Conservation (phyloP, 176 grass and related monocot species). For the bread wheat (Triticum aestivum) region DNA sequence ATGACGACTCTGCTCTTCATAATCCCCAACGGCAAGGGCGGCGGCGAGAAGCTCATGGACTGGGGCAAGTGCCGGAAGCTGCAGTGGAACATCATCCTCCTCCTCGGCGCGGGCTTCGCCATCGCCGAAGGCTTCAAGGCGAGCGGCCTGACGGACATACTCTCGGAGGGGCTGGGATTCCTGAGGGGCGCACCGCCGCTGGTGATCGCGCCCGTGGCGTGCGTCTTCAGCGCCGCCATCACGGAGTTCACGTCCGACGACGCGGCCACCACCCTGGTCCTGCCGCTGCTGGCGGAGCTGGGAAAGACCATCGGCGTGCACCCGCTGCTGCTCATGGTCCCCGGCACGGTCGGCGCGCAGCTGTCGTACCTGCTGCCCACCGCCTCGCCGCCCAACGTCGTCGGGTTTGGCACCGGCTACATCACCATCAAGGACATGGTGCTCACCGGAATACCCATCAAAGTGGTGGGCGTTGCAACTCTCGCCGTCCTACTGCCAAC, state of each 20-base stretch:
- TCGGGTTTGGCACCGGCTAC: slow-evolving; percentile 63
- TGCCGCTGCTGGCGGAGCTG: slow-evolving; percentile 68
- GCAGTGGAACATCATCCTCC: slow-evolving; percentile 80
- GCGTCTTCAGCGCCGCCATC: slow-evolving; percentile 44
- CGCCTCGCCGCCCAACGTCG: slow-evolving; percentile 56
- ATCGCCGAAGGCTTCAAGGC: slow-evolving; percentile 69
- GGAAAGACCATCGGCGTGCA: slow-evolving; percentile 52
- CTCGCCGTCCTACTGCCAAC: slow-evolving; percentile 54
- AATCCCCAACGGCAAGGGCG: slow-evolving; percentile 69
- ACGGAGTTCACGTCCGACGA: slow-evolving; percentile 84
- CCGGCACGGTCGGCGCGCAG: slow-evolving; percentile 65
- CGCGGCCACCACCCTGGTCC: slow-evolving; percentile 62
- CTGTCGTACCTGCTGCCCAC: slow-evolving; percentile 70
- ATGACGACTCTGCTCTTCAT: slow-evolving; percentile 81
- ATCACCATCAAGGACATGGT: slow-evolving; percentile 72
- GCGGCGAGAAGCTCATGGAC: slow-evolving; percentile 90
- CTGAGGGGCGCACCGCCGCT: slow-evolving; percentile 44
- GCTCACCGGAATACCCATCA: slow-evolving; percentile 54
- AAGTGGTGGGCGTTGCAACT: slow-evolving; percentile 35
- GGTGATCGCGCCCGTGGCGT: slow-evolving; percentile 45
- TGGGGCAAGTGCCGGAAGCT: slow-evolving; percentile 89
- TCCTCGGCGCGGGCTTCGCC: slow-evolving; percentile 86
- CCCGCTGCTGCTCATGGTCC: slow-evolving; percentile 67
- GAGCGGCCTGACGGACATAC: slow-evolving; percentile 57
- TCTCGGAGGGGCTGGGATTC: slow-evolving; percentile 48